Evolutionary conservation across 2,329 filamentous ascomycete species (phyloP).

Genomic region (Diaporthe batatas): DNA sequence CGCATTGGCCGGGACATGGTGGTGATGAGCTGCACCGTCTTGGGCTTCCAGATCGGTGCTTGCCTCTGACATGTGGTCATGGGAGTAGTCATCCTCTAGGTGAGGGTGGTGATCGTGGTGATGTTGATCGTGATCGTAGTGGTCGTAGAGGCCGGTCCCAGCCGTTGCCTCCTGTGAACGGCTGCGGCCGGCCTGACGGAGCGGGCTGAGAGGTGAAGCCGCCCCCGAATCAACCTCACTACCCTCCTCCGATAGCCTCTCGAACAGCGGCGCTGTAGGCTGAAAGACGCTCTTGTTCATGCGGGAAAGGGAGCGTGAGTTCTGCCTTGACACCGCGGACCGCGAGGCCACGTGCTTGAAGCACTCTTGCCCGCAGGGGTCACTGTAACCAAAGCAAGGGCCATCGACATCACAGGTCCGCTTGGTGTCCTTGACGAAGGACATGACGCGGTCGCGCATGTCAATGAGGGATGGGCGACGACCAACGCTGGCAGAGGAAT

Average conservation of each 20-base stretch:
- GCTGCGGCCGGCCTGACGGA: constrained; percentile 6
- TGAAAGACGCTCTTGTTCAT: constrained; percentile 46
- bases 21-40: constrained; percentile 72
- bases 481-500: not conserved
- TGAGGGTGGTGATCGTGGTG: constrained; percentile 34
- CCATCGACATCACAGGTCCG: constrained; percentile 71
- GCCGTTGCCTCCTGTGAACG: constrained; percentile 28
- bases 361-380: constrained; percentile 75
- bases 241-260: constrained; percentile 49
- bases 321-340: constrained; percentile 51
- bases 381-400: constrained; percentile 74
- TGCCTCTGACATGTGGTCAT: constrained; percentile 50
- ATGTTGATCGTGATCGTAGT: constrained; percentile 33
- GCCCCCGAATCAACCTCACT: constrained; percentile 37
- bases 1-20: constrained; percentile 94
- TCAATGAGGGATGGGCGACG: constrained; percentile 67
- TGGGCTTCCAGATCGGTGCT: constrained; percentile 60
- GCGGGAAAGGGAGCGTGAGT: constrained; percentile 51
- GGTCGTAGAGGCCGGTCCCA: not conserved
- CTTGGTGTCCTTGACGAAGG: constrained; percentile 76
- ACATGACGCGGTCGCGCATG: constrained; percentile 70
- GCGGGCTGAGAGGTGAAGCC: constrained; percentile 35
- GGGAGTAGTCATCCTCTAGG: constrained; percentile 44
- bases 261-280: constrained; percentile 54
- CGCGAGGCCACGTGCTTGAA: constrained; percentile 68